These are phyloP conservation scores for Mycena maculata DNA, from an alignment of 768 basidiomycete genomes.

Conservation along the genomic window DNA sequence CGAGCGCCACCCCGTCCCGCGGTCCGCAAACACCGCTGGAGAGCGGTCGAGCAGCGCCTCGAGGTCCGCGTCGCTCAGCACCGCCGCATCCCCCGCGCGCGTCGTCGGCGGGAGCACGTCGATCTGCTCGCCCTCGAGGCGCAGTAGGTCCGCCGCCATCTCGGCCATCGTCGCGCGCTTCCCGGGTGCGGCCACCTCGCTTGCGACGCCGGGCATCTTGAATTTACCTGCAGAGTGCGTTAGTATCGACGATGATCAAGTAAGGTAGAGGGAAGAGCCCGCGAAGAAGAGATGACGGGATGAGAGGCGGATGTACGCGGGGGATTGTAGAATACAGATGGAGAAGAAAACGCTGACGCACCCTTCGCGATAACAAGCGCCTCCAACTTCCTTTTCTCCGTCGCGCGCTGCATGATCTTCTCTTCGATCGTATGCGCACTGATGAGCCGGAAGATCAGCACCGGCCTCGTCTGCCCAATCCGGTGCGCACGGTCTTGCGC, in stretches of 20 bases:
- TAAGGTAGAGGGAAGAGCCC: neutral
- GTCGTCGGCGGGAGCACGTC: slow-evolving; percentile 83
- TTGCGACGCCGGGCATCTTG: slow-evolving; percentile 73
- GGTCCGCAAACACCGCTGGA: slow-evolving; percentile 75
- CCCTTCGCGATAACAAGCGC: slow-evolving; percentile 96
- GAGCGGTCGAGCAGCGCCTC: slow-evolving; percentile 84
- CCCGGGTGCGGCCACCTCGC: slow-evolving; percentile 44
- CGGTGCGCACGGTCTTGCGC: slow-evolving; percentile 96
- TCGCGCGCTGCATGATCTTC: slow-evolving; percentile 89
- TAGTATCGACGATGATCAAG: neutral
- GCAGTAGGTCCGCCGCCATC: slow-evolving; percentile 81
- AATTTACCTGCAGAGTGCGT: slow-evolving; percentile 73
- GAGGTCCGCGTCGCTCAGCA: slow-evolving; percentile 87
- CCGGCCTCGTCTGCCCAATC: slow-evolving; percentile 93
- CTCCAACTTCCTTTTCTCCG: slow-evolving; percentile 90
- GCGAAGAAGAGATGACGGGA: too few relatives aligned
- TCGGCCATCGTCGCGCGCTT: slow-evolving; percentile 80
- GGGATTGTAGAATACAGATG: neutral
- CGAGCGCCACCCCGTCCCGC: slow-evolving; percentile 81
- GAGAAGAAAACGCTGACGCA: slow-evolving; percentile 38
- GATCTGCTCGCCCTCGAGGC: slow-evolving; percentile 88
- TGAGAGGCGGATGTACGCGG: too few relatives aligned
- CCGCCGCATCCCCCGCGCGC: slow-evolving; percentile 68
- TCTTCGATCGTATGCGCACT: slow-evolving; percentile 92
- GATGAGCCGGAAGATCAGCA: slow-evolving; percentile 89